Conservation (phyloP, 306 rosid species). For the Cucurbita ficifolia region DNA sequence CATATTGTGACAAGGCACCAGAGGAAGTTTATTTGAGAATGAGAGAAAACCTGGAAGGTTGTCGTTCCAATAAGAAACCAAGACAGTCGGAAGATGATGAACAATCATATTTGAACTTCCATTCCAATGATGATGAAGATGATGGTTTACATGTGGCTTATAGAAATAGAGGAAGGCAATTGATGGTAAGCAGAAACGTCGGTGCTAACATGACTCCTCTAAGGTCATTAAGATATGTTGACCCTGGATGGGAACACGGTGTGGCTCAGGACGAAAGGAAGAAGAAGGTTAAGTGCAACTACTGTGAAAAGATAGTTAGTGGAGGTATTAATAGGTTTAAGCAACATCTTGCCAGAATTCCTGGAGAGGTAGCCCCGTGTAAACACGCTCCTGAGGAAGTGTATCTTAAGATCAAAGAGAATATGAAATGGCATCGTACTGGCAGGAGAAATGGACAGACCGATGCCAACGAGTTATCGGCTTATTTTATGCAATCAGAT, state of each 20-base stretch:
- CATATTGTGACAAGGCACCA: conserved; percentile 91
- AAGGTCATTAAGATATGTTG: conserved; percentile 78
- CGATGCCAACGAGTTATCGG: conserved; percentile 43
- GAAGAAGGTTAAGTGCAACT: conserved; percentile 90
- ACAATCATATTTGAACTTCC: conserved; percentile 56
- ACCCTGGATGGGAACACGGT: conserved; percentile 99
- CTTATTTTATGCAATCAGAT: conserved; percentile 52
- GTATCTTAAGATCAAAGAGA: conserved; percentile 70
- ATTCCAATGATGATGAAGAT: conserved; percentile 61
- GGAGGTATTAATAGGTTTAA: conserved; percentile 95
- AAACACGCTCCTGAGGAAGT: conserved; percentile 90
- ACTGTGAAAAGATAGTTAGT: conserved; percentile 83
- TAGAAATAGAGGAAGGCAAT: conserved; percentile 73
- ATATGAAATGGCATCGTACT: conserved; percentile 99
- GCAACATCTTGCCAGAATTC: conserved; percentile 95
- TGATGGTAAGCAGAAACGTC: conserved; percentile 43
- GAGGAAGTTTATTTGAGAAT: conserved; percentile 77
- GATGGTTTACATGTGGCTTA: conserved; percentile 45
- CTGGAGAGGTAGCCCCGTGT: conserved; percentile 98
- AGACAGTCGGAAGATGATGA: conserved; percentile 44
- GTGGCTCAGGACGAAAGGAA: conserved; percentile 94
- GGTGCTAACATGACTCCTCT: conserved; percentile 51
- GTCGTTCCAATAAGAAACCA: conserved; percentile 67
- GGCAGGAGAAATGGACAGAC: conserved; percentile 72
- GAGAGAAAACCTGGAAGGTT: conserved; percentile 81